These are phyloP conservation scores for Microdochium paspali DNA, from an alignment of 2,329 filamentous ascomycete genomes.

Conservation along the genomic window DNA sequence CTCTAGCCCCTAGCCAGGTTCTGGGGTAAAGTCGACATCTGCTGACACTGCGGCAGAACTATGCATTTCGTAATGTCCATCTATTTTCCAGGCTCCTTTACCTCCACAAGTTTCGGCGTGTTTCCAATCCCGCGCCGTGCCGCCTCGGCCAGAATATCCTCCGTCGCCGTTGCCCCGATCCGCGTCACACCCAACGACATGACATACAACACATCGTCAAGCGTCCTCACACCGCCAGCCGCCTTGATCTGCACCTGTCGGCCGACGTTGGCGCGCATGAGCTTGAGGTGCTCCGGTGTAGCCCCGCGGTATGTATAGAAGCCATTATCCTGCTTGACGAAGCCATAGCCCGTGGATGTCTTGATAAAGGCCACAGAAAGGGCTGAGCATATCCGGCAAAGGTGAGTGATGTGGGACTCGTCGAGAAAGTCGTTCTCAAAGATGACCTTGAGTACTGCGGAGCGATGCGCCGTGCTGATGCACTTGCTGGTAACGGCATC, in stretches of 20 bases:
- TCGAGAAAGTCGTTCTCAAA: slow-evolving; percentile 51
- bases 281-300: slow-evolving; percentile 36
- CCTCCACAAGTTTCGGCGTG: slow-evolving; percentile 14
- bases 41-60: too few relatives aligned
- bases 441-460: slow-evolving; percentile 49
- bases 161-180: slow-evolving; percentile 46
- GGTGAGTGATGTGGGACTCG: slow-evolving; percentile 35
- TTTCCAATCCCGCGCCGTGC: slow-evolving; percentile 34
- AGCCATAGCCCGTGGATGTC: slow-evolving; percentile 52
- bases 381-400: slow-evolving; percentile 45
- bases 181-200: slow-evolving; percentile 44
- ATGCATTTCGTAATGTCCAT: too few relatives aligned
- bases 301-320: slow-evolving; percentile 44
- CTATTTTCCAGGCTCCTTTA: slow-evolving; percentile 4
- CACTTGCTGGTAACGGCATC: slow-evolving; percentile 28
- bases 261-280: slow-evolving; percentile 40
- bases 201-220: slow-evolving; percentile 46
- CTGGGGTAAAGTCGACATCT: too few relatives aligned
- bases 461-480: too few relatives aligned
- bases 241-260: slow-evolving; percentile 44
- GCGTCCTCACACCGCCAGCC: slow-evolving; percentile 44
- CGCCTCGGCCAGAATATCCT: slow-evolving; percentile 45
- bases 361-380: slow-evolving; percentile 47
- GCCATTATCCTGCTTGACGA: slow-evolving; percentile 43
- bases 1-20: too few relatives aligned